Conservation (phyloP, 345 rosid species). For the Durio zibethinus region DNA sequence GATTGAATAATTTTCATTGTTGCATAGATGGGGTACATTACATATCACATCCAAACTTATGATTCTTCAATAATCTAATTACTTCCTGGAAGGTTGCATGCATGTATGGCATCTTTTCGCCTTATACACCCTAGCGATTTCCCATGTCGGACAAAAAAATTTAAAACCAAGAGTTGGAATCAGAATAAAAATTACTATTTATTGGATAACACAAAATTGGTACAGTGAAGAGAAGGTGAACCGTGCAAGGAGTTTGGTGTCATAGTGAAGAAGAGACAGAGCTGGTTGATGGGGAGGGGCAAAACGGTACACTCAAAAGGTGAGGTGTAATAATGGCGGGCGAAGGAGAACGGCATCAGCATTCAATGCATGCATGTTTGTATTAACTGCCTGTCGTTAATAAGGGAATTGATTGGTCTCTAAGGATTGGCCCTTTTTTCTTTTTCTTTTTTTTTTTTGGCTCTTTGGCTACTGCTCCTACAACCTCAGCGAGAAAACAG, state of each 20-base stretch:
- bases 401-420: conserved; percentile 22
- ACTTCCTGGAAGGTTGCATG: not conserved
- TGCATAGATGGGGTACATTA: not conserved
- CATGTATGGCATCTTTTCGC: not conserved
- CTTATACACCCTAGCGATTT: not conserved
- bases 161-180: not conserved
- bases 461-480: not conserved
- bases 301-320: conserved; percentile 13
- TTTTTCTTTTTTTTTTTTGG: conserved; percentile 2
- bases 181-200: not conserved
- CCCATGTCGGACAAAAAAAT: not conserved
- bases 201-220: not conserved
- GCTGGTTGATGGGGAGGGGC: conserved; percentile 16
- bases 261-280: not conserved
- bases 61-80: not conserved
- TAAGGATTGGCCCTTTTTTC: not conserved
- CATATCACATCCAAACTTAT: not conserved
- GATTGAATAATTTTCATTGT: not conserved
- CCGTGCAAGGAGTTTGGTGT: not conserved
- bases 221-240: not conserved
- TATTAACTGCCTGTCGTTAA: conserved; percentile 29
- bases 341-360: conserved; percentile 19
- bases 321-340: conserved; percentile 28
- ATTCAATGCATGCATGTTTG: conserved; percentile 46
- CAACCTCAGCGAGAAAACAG: not conserved